Base-by-base conservation (phyloP, 106 monocot genomes). In the Dendrobium catenatum region DNA sequence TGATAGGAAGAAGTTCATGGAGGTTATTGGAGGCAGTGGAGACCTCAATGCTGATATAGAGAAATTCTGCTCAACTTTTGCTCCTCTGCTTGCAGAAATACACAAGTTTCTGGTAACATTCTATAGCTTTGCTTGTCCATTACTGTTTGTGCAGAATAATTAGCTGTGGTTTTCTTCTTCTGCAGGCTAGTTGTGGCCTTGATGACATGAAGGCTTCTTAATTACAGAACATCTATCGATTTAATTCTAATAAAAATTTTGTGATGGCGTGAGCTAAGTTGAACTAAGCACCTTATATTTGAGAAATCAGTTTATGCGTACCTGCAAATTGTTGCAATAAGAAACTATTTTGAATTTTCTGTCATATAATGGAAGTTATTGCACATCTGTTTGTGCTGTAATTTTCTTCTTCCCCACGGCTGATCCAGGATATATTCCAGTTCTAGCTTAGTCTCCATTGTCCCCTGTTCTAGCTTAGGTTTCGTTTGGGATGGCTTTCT, bases 1-100 rank as follows among this genome's bases (percentile, higher is more conserved):
- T 51, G 93, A 95, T 66, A 91, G 98, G 89, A 90, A 99, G 85
- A 99, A 99, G 68, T 99, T 99, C 82, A 99, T 95, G 91, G 95
- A 95, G 2, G 89, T 99, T 51, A 95, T 99, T 58, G 81, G 88
- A 48, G 89, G 95, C 73, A 82, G 90, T 46, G 98, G 98, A 27
- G 91, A 99, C 77, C 64, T 99, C 72, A 90, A 91, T 55, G 87
- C 85, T 3, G 98, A 99, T 77, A 99, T 95, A 9, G 87, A 81
- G 76, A 93, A 83, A 78, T 99, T 99, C 79, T 99, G 95, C 84
- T 73, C 84, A 1, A 81, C 79, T 19, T 99, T 99, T 68, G 13
- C 86, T 46, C 91, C 93, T 64, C 82, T 93, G 61, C 92, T 99
- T 46, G 77, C 76, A 27, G 95, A 99, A 76, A 95, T 95, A 68